These are phyloP conservation scores for Nicotiana attenuata DNA, from an alignment of 257 asterid genomes.

Conservation along the genomic window DNA sequence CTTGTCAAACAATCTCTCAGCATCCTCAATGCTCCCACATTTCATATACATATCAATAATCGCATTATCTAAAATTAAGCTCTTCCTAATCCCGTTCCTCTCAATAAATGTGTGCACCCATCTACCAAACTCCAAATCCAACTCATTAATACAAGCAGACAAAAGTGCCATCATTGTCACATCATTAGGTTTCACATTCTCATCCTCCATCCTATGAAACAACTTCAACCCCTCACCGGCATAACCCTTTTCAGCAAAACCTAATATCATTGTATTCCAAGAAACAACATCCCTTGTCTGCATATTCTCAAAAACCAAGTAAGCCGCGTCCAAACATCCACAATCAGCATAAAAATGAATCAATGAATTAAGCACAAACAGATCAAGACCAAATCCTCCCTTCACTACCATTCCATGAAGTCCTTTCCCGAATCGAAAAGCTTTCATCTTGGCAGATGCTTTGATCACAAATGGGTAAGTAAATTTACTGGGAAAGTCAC, in stretches of 20 bases:
- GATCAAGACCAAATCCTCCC: slow-evolving; percentile 41
- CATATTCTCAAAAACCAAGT: slow-evolving; percentile 44
- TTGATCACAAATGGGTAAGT: slow-evolving; percentile 80
- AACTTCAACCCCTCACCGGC: slow-evolving; percentile 46
- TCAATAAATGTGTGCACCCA: slow-evolving; percentile 50
- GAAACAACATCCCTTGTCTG: slow-evolving; percentile 63
- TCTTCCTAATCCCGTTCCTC: slow-evolving; percentile 38
- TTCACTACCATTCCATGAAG: slow-evolving; percentile 73
- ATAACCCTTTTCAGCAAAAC: slow-evolving; percentile 46
- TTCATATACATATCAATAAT: slow-evolving; percentile 77
- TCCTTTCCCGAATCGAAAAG: slow-evolving; percentile 46
- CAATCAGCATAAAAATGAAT: slow-evolving; percentile 64
- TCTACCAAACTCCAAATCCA: slow-evolving; percentile 56
- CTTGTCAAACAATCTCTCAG: slow-evolving; percentile 41
- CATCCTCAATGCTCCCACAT: slow-evolving; percentile 56
- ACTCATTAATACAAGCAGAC: slow-evolving; percentile 53
- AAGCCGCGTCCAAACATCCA: slow-evolving; percentile 50
- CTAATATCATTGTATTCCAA: slow-evolving; percentile 77
- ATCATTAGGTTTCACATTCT: slow-evolving; percentile 53
- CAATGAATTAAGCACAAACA: slow-evolving; percentile 57
- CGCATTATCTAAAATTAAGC: slow-evolving; percentile 49
- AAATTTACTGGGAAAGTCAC: slow-evolving; percentile 53
- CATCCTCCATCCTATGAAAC: slow-evolving; percentile 49
- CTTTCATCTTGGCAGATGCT: slow-evolving; percentile 52
- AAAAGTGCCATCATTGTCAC: slow-evolving; percentile 63